Base-by-base conservation (phyloP, 208 protist genomes). In the Crithidia brevicula region DNA sequence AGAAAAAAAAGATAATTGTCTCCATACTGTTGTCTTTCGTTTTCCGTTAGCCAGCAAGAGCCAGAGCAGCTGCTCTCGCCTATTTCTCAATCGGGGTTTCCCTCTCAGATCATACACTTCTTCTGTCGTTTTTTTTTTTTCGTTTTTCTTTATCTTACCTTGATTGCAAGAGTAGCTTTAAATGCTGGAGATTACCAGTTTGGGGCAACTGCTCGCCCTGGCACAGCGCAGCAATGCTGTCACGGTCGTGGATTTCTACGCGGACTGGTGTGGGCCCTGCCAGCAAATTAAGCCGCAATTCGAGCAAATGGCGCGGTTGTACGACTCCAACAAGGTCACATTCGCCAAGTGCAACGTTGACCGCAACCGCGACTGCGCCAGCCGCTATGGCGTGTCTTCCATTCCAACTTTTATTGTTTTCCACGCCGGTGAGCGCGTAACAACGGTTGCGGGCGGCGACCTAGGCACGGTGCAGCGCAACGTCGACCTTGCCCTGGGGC, bases 261-360 rank as follows among this genome's bases (percentile, higher is more conserved):
- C 92, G 7, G 86, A 88, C 58, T 96, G 91, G 94, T 96, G 91
- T 50, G 91, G 94, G 9, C 89, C 94, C 7, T 96, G 94, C 64
- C 71, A 92, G 62, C 33, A 51, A 28, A 81, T 96, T 27, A 88
- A 86, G 53, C 86, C 90, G 3, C 56, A 82, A 65, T 97, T 85
- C 60, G 81, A 85, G 45, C 65, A 65, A 30, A 66, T 96, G 74
- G 60, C 76, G 15, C 52, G 81, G 33, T 72, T 73, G 52, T 89
- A 88, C 63, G 81, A 87, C 50, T 33, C 59, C 10, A 36, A 13
- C 45, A 74, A 81, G 42, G 85, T 95, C 25, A 74, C 59, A 11
- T 96, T 96, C 47, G 82, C 81, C 60, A 83, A 84, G 49, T 93
- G 88, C 59, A 91, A 96, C 72, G 88, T 95, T 15, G 91, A 97